Evolutionary conservation across 1,284 basidiomycete species (phyloP).

Genomic region (Filobasidium uniguttulatum): DNA sequence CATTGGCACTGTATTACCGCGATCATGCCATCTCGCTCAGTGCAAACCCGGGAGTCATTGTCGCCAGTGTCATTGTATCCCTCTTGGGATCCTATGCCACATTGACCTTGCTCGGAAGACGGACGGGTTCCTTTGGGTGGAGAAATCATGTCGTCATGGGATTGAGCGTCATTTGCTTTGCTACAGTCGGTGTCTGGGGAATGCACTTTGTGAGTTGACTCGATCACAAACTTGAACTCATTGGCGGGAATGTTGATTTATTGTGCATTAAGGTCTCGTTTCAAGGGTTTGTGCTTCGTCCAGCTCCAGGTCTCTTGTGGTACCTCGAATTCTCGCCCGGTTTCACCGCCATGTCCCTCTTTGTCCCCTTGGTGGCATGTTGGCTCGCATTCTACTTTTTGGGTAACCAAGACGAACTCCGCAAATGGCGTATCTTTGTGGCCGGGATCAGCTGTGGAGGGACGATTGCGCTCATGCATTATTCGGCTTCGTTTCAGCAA

Average conservation of each 20-base stretch:
- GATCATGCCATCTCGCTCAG: constrained; percentile 33
- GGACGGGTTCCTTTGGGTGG: constrained; percentile 36
- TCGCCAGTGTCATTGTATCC: constrained; percentile 41
- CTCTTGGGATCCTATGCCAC: constrained; percentile 41
- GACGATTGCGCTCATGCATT: constrained; percentile 53
- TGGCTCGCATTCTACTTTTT: constrained; percentile 40
- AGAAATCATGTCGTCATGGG: constrained; percentile 37
- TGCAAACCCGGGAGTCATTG: constrained; percentile 37
- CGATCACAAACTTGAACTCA: background rate
- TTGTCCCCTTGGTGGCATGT: constrained; percentile 40
- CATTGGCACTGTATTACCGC: constrained; percentile 33
- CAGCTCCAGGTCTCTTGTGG: background rate
- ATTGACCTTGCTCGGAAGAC: constrained; percentile 38
- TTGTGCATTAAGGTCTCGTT: constrained; percentile 29
- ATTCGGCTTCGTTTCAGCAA: constrained; percentile 39
- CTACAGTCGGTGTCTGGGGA: constrained; percentile 57
- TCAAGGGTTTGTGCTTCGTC: constrained; percentile 1
- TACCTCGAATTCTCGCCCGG: constrained; percentile 34
- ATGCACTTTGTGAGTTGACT: constrained; percentile 42
- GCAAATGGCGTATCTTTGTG: constrained; percentile 35
- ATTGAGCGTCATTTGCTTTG: constrained; percentile 65
- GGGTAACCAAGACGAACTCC: constrained; percentile 36
- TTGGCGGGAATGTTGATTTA: constrained; percentile 26
- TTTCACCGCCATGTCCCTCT: constrained; percentile 40
- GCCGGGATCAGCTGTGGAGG: constrained; percentile 60